Percentiles rank a stretch among this genome's conserved stretches.
Evolutionary conservation across 148 eudicot species (phyloP).

Genomic region (Rhododendron griersonianum): DNA sequence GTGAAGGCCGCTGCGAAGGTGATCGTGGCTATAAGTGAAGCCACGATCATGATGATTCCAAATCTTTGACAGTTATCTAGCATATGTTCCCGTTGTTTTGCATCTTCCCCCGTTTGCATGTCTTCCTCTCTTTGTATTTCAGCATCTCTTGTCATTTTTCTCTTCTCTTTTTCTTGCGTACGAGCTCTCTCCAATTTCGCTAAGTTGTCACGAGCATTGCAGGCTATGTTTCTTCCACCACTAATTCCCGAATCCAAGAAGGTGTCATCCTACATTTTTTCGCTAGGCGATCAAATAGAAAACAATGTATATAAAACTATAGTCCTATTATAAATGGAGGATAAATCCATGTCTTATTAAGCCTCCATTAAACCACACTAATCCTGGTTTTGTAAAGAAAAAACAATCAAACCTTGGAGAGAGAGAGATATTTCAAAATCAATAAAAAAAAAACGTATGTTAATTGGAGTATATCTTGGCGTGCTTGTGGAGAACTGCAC

Average conservation of each 20-base stretch:
- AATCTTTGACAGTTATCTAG: too few species aligned
- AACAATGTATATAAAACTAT: too few species aligned
- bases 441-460: fast-evolving
- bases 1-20: background rate
- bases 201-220: background rate
- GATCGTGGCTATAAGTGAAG: background rate
- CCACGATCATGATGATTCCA: background rate
- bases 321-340: too few species aligned
- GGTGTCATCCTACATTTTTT: background rate
- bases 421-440: too few species aligned
- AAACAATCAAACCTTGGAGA: too few species aligned
- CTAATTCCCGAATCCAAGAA: background rate
- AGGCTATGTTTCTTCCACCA: background rate
- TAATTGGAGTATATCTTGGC: fast-evolving
- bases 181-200: background rate
- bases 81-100: fast-evolving
- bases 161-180: too few species aligned
- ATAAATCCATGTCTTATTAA: too few species aligned
- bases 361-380: too few species aligned
- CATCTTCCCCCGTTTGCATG: background rate
- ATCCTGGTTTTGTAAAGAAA: too few species aligned
- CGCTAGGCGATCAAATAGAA: too few species aligned
- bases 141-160: background rate
- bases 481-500: too few species aligned
- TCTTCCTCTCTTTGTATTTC: background rate